Base-by-base conservation (phyloP, 768 basidiomycete species). In the Dacryopinax primogenitus region DNA sequence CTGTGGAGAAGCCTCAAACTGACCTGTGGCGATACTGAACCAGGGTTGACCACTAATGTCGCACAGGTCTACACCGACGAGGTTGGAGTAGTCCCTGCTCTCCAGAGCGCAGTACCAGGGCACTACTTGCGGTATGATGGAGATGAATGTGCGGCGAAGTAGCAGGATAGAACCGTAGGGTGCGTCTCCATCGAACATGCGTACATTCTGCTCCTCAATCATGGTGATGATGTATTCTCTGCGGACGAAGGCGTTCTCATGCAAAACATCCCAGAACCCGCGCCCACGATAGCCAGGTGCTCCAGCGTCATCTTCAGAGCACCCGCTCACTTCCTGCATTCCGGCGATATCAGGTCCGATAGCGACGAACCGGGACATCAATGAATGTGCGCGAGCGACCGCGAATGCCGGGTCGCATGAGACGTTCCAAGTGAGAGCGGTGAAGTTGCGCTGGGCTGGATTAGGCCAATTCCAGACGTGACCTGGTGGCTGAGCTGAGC, bases 51-150 rank as follows among this genome's bases (percentile, higher is more conserved):
- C 51, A 30, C 26, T 30, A 2, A 13, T 15, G 30, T 58, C 51
- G 51, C 51, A 58, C 4, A 58, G 51, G 30, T 58, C 51, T 6
- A 32, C 51, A 9, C 51, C 51, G 51, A 58, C 13, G 51, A 58
- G 51, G 51, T 58, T 58, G 26, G 51, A 58, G 30, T 58, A 58
- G 51, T 58, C 51, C 51, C 51, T 58, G 51, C 51, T 58, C 51
- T 58, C 51, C 51, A 58, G 3, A 6, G 23, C 4, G 51, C 51
- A 58, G 51, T 58, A 58, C 51, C 51, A 58, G 13, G 32, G 51
- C 4, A 26, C 15, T 2, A 58, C 51, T 21, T 58, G 51, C 2
- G 51, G 51, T 3, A 58, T 30, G 30, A 11, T 13, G 13, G 11
- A 2, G 51, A 58, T 58, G 51, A 58, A 30, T 30, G 13, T 28